Percentiles rank a stretch among this genome's conserved stretches.
These are phyloP conservation scores for Eragrostis nindensis DNA, from an alignment of 176 grass and related monocot species.

Conservation along the genomic window DNA sequence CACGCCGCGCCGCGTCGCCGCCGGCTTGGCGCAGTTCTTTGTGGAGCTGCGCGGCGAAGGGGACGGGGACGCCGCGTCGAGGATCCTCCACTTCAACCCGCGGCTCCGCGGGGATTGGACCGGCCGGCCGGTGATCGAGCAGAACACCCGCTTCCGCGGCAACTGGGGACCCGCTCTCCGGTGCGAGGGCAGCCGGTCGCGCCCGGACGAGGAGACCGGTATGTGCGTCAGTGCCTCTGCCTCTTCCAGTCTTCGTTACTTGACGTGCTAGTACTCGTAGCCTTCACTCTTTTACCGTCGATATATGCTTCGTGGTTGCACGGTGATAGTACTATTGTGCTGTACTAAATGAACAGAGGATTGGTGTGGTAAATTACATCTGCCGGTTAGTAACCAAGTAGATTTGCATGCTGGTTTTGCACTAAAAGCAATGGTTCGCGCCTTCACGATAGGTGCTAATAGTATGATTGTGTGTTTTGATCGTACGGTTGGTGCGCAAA, in stretches of 20 bases:
- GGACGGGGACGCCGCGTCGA: conserved; percentile 59
- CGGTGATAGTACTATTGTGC: background rate
- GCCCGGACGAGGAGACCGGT: conserved; percentile 67
- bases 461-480: conserved; percentile 8
- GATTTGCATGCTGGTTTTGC: conserved; percentile 13
- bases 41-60: conserved; percentile 76
- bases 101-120: conserved; percentile 85
- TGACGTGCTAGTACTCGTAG: background rate
- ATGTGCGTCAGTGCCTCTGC: conserved; percentile 25
- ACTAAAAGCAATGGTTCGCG: conserved; percentile 29
- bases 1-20: conserved; percentile 46
- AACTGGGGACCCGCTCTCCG: conserved; percentile 85
- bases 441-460: conserved; percentile 26
- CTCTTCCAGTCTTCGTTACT: background rate
- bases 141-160: conserved; percentile 84
- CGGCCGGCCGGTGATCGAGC: conserved; percentile 73
- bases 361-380: background rate
- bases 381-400: conserved; percentile 14
- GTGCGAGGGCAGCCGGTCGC: conserved; percentile 65
- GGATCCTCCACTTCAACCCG: conserved; percentile 87
- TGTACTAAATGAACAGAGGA: background rate
- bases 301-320: conserved; percentile 2
- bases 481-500: conserved; percentile 42
- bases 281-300: background rate
- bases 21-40: conserved; percentile 62